phyloP scores from a whole-genome alignment of 2,329 filamentous ascomycete species.

The Aspergillus quadrilineatus region DNA sequence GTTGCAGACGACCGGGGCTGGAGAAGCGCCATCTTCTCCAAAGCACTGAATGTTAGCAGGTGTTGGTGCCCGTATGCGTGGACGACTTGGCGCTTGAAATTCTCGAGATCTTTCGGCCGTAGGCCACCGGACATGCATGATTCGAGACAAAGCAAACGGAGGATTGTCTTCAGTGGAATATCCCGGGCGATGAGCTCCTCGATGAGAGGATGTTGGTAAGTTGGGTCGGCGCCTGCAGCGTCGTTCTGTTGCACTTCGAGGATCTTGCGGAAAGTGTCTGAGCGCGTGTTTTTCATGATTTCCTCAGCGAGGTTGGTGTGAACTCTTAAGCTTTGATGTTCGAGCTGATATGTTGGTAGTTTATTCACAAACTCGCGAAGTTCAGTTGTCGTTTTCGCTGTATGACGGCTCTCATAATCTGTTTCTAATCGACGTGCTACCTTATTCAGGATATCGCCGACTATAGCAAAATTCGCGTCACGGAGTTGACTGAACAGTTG shows the following conservation, averaged over 20 bases:
- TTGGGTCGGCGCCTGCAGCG: conserved; percentile 84
- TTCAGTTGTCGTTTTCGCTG: conserved; percentile 83
- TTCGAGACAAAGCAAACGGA: conserved; percentile 85
- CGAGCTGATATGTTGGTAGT: conserved; percentile 85
- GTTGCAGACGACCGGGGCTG: conserved; percentile 73
- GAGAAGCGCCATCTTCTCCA: conserved; percentile 88
- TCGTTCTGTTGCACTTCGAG: conserved; percentile 96
- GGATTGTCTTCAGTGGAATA: conserved; percentile 73
- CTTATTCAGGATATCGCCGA: conserved; percentile 84
- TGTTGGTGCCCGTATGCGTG: conserved; percentile 96
- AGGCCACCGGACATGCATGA: conserved; percentile 87
- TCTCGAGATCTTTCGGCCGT: conserved; percentile 82
- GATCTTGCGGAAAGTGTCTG: conserved; percentile 82
- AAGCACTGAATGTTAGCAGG: conserved; percentile 78
- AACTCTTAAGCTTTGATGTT: conserved; percentile 87
- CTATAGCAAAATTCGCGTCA: conserved; percentile 92
- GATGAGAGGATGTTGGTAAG: conserved; percentile 83
- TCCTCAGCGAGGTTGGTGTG: conserved; percentile 93
- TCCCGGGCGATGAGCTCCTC: conserved; percentile 93
- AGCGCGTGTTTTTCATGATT: conserved; percentile 87
- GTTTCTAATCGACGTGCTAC: conserved; percentile 80
- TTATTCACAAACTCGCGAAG: conserved; percentile 94
- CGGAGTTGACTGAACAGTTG: conserved; percentile 83
- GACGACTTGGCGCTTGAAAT: conserved; percentile 81
- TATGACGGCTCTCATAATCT: conserved; percentile 86